Percentiles rank a stretch among this genome's conserved stretches.
These are phyloP conservation scores for Platanthera guangdongensis DNA, from an alignment of 106 monocot species.

Conservation along the genomic window DNA sequence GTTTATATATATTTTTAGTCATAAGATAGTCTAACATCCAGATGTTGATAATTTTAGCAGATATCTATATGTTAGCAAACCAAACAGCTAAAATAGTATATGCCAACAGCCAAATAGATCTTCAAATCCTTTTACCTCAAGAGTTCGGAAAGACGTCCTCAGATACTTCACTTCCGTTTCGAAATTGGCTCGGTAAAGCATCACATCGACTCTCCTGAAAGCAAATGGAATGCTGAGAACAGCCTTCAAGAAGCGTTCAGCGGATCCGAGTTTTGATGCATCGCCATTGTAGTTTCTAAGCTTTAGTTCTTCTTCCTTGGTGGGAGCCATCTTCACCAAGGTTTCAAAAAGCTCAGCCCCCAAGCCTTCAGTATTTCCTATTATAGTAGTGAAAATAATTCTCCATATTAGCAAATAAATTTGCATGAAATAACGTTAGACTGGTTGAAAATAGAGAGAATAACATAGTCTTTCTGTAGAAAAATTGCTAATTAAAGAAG, in stretches of 20 bases:
- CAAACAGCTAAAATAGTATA: not conserved
- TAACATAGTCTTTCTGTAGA: not conserved
- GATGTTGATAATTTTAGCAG: too few relatives aligned
- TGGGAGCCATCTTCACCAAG: slow-evolving; percentile 85
- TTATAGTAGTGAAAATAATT: not conserved
- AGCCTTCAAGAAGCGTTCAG: slow-evolving; percentile 64
- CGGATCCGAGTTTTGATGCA: slow-evolving; percentile 49
- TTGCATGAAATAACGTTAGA: not conserved
- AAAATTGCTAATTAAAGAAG: not conserved
- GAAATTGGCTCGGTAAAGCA: slow-evolving; percentile 78
- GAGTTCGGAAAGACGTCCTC: slow-evolving; percentile 37
- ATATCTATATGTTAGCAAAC: too few relatives aligned
- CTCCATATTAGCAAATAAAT: not conserved
- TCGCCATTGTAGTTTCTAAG: slow-evolving; percentile 62
- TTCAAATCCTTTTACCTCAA: slow-evolving; percentile 49
- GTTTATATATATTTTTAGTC: too few relatives aligned
- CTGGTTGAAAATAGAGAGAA: not conserved
- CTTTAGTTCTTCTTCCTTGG: slow-evolving; percentile 77
- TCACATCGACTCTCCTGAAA: slow-evolving; percentile 72
- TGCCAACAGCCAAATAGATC: not conserved
- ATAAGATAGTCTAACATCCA: too few relatives aligned
- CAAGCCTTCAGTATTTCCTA: slow-evolving; percentile 67
- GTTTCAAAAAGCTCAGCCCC: slow-evolving; percentile 74
- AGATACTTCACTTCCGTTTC: slow-evolving; percentile 70
- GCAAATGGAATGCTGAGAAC: slow-evolving; percentile 75